Conservation (phyloP, 306 rosid species). For the Rosa persica region DNA sequence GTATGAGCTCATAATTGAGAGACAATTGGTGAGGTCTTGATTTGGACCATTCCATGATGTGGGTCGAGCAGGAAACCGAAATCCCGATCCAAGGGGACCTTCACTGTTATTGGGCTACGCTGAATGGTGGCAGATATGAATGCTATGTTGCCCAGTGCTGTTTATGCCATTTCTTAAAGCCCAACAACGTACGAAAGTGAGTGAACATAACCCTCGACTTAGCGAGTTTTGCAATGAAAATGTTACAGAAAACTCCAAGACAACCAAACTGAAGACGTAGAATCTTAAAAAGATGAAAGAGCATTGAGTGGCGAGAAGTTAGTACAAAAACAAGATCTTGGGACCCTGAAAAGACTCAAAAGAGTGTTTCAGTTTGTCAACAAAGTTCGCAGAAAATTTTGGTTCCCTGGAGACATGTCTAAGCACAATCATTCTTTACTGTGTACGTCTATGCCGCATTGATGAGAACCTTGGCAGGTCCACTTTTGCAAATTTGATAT, state of each 20-base stretch:
- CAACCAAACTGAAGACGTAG: background rate
- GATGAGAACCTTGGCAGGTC: constrained; percentile 1
- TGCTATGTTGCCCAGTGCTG: background rate
- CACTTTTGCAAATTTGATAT: background rate
- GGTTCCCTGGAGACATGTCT: background rate
- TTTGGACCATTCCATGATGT: background rate
- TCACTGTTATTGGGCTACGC: background rate
- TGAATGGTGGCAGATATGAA: background rate
- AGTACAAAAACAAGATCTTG: background rate
- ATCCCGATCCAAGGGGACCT: background rate
- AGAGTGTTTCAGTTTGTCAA: background rate
- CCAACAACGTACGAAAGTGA: background rate
- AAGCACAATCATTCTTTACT: background rate
- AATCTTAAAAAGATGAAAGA: background rate
- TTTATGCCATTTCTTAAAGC: background rate
- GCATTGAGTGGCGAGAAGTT: background rate
- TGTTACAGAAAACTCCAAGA: background rate
- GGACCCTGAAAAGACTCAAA: background rate
- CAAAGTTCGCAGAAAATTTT: background rate
- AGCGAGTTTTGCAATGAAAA: background rate
- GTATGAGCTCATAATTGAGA: background rate
- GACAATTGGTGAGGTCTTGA: background rate
- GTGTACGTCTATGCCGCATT: background rate
- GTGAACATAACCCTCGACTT: background rate
- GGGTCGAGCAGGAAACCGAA: background rate